Conservation (phyloP, 2,329 filamentous ascomycete species). For the Penicillium vulpinum region DNA sequence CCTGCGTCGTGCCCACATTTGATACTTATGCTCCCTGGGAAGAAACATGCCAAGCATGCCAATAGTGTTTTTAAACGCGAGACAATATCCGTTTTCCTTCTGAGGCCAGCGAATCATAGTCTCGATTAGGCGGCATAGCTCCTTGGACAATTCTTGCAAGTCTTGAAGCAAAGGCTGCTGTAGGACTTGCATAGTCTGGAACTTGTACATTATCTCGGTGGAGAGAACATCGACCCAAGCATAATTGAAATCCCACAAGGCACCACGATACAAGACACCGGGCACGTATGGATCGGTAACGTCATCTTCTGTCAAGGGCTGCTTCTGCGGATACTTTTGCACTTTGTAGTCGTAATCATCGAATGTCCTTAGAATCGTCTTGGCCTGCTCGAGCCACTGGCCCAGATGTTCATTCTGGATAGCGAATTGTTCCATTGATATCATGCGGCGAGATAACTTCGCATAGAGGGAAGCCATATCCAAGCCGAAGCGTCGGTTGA, state of each 20-base stretch:
- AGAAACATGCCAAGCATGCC: conserved; percentile 76
- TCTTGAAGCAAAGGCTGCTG: conserved; percentile 55
- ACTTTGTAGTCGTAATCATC: conserved; percentile 64
- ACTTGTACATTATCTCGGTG: conserved; percentile 76
- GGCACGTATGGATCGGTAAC: conserved; percentile 73
- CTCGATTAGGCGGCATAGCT: conserved; percentile 76
- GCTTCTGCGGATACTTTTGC: conserved; percentile 60
- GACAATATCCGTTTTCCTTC: conserved; percentile 67
- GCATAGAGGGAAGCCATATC: conserved; percentile 80
- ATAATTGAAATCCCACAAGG: conserved; percentile 73
- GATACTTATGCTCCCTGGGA: conserved; percentile 70
- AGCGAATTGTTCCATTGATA: conserved; percentile 65
- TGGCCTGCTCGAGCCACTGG: conserved; percentile 43
- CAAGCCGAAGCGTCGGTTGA: conserved; percentile 70
- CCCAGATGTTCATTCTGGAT: conserved; percentile 60
- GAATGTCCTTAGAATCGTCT: conserved; percentile 61
- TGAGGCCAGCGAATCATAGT: conserved; percentile 71
- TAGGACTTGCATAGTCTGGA: conserved; percentile 64
- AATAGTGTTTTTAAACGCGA: conserved; percentile 73
- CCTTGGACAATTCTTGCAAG: conserved; percentile 63
- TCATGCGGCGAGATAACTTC: conserved; percentile 62
- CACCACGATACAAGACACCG: conserved; percentile 67
- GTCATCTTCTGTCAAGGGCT: conserved; percentile 58
- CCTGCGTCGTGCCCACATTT: conserved; percentile 76
- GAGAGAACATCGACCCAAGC: conserved; percentile 75